phyloP scores from a whole-genome alignment of 257 asterid genomes.

The Asclepias syriaca region DNA sequence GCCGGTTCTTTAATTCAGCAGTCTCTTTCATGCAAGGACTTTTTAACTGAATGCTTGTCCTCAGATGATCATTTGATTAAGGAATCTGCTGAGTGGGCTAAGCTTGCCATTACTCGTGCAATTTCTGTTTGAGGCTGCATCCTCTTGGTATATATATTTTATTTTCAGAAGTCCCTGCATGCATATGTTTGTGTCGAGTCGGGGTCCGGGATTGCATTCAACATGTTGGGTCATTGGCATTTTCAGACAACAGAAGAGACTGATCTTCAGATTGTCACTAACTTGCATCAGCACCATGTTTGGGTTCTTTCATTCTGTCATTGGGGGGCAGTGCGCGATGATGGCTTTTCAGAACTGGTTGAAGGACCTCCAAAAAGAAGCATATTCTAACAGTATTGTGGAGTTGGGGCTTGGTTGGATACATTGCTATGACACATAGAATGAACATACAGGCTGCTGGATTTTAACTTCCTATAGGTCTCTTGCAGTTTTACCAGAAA shows the following conservation, averaged over 20 bases:
- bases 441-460: constrained; percentile 22
- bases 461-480: constrained; percentile 22
- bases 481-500: constrained; percentile 18
- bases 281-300: constrained; percentile 67
- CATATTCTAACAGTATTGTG: background rate
- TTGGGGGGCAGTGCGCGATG: constrained; percentile 16
- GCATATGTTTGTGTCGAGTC: constrained; percentile 82
- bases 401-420: constrained; percentile 17
- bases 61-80: constrained; percentile 86
- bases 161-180: constrained; percentile 55
- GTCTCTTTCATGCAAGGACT: constrained; percentile 75
- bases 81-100: constrained; percentile 98
- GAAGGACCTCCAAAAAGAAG: constrained; percentile 23
- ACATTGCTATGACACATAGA: constrained; percentile 21
- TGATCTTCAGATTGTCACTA: constrained; percentile 55
- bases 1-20: constrained; percentile 80
- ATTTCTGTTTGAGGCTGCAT: constrained; percentile 61
- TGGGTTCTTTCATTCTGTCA: constrained; percentile 30
- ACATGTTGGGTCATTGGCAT: constrained; percentile 55
- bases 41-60: constrained; percentile 75
- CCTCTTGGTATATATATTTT: constrained; percentile 38
- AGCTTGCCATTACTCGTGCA: constrained; percentile 84
- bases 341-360: constrained; percentile 25
- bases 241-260: constrained; percentile 44
- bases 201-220: constrained; percentile 55